These are phyloP conservation scores for Pyrus pyrifolia DNA, from an alignment of 306 rosid species.

Conservation along the genomic window DNA sequence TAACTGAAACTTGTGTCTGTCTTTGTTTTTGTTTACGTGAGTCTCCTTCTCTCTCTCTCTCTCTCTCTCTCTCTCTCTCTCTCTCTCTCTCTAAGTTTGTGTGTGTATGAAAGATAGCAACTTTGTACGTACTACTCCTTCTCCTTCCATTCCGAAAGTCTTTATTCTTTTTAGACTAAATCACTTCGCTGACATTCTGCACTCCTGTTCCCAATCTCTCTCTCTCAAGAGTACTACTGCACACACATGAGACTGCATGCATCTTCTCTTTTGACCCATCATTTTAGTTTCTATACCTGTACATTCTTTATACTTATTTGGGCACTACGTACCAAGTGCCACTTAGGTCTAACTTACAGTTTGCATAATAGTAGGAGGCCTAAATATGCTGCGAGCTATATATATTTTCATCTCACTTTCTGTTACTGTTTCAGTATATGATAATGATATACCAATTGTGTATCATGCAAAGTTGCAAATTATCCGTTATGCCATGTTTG, in stretches of 20 bases:
- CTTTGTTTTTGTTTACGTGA: constrained; percentile 6
- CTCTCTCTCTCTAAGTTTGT: neutral
- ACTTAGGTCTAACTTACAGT: neutral
- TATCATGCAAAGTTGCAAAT: too few species aligned
- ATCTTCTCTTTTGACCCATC: constrained; percentile 24
- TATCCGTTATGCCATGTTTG: too few species aligned
- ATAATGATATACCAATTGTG: too few species aligned
- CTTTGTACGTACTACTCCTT: constrained; percentile 27
- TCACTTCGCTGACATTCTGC: constrained; percentile 72
- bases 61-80: too few species aligned
- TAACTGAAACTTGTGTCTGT: neutral
- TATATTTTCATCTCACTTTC: too few species aligned
- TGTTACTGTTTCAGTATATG: too few species aligned
- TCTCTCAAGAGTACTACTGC: neutral
- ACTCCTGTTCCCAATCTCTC: constrained; percentile 44
- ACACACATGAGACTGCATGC: neutral
- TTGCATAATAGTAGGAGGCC: neutral
- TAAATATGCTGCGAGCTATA: too few species aligned
- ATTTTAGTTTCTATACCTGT: neutral
- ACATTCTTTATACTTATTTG: neutral
- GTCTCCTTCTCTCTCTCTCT: neutral
- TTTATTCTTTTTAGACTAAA: constrained; percentile 40
- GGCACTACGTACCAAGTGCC: neutral
- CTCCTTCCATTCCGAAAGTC: constrained; percentile 20
- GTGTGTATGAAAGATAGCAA: constrained; percentile 17